phyloP scores from a whole-genome alignment of 805 yeast species.

The Spathaspora passalidarum region DNA sequence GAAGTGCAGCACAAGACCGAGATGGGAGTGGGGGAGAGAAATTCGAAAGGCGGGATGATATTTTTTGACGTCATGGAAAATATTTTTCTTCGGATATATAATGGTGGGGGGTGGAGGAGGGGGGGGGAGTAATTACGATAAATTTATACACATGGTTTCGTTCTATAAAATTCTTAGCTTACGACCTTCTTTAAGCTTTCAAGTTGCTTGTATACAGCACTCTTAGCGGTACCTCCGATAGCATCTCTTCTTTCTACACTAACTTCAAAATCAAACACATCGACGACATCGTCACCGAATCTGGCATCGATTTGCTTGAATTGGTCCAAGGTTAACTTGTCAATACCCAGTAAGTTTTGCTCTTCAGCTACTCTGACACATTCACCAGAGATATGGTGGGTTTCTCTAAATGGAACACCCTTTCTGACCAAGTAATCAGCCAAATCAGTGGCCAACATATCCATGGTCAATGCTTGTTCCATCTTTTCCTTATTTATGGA shows the following conservation, averaged over 20 bases:
- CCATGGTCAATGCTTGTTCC: slow-evolving; percentile 92
- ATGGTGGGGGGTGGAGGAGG: no score
- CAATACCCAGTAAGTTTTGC: slow-evolving; percentile 74
- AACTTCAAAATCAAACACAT: slow-evolving; percentile 86
- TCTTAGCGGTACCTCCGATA: slow-evolving; percentile 94
- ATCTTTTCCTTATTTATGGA: slow-evolving; percentile 68
- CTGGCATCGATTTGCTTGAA: slow-evolving; percentile 76
- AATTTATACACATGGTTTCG: neutral
- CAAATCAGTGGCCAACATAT: slow-evolving; percentile 97
- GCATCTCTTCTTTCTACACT: slow-evolving; percentile 97
- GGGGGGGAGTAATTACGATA: no score
- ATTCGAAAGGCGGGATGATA: no score
- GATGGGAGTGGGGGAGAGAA: no score
- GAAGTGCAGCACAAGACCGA: no score
- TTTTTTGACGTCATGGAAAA: no score
- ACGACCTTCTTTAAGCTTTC: slow-evolving; percentile 21
- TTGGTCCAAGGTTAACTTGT: slow-evolving; percentile 73
- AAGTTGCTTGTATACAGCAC: slow-evolving; percentile 81
- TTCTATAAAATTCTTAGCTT: slow-evolving; percentile 4
- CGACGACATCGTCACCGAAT: slow-evolving; percentile 75
- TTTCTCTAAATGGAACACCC: slow-evolving; percentile 99
- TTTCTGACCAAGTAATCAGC: slow-evolving; percentile 97
- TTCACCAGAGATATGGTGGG: slow-evolving; percentile 98
- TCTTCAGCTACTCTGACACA: slow-evolving; percentile 93
- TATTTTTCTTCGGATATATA: no score